Conservation (phyloP, 169 alveolate species). For the Pseudocohnilembus persalinus region DNA sequence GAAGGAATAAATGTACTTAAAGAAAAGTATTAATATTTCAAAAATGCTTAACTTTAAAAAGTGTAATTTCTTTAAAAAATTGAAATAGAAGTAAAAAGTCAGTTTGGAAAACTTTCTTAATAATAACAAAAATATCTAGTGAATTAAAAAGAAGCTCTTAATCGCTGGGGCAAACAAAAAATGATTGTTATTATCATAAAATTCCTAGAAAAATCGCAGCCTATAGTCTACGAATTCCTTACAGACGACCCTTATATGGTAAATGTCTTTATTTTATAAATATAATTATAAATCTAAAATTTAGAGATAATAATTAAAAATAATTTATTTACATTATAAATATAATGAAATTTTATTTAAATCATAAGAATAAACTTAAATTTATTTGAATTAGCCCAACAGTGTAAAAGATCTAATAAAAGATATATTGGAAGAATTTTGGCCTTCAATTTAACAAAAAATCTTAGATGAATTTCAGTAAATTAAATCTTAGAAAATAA, state of each 20-base stretch:
- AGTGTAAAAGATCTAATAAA: conserved; percentile 2
- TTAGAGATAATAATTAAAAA: neutral
- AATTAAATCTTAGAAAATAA: too few relatives aligned
- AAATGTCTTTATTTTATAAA: neutral
- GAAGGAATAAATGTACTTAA: neutral
- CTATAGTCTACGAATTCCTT: neutral
- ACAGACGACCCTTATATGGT: conserved; percentile 19
- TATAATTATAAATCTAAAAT: too few relatives aligned
- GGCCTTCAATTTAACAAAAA: neutral
- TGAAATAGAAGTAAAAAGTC: neutral
- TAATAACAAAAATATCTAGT: neutral
- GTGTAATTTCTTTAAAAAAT: neutral
- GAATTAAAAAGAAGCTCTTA: conserved; percentile 2
- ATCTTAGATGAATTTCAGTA: conserved; percentile 1
- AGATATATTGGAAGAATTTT: conserved; percentile 6
- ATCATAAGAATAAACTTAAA: too few relatives aligned
- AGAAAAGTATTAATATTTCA: neutral
- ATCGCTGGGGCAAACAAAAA: neutral
- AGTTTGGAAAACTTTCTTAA: neutral
- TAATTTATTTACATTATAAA: too few relatives aligned
- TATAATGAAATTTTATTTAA: too few relatives aligned
- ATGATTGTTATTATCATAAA: neutral
- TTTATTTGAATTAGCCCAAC: neutral
- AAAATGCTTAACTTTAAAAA: neutral
- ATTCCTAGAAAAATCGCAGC: neutral